Evolutionary conservation across 2,329 filamentous ascomycete species (phyloP), one percentile per base, ranked within the genome.

Genomic region (Aureobasidium zeae): DNA sequence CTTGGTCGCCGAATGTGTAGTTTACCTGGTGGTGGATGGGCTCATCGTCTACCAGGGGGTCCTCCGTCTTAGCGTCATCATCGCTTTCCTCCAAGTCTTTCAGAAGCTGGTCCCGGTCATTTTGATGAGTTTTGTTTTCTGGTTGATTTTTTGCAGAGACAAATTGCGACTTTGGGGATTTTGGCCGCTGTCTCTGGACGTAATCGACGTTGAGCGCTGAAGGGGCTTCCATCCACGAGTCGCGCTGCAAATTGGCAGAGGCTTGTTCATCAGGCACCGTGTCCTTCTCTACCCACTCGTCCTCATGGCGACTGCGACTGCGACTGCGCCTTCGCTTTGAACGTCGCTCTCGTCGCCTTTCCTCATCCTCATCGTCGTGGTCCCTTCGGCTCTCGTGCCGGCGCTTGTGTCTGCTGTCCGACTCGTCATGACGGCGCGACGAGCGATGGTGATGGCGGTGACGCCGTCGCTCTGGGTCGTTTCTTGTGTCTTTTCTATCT

Each of bases 221-320:
- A 0, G 89, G 87, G 0, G 82, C 82, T 48, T 87, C 81, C 91
- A 98, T 98, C 88, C 93, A 98, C 0, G 83, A 77, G 61, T 96
- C 91, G 50, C 93, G 77, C 52, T 79, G 73, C 22, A 80, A 55
- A 1, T 63, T 47, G 57, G 62, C 52, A 49, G 54, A 50, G 13
- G 57, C 56, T 47, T 63, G 59, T 24, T 63, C 56, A 43, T 70
- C 67, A n/a, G 69, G 51, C 5, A 61, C 57, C n/a, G 66, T 60
- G 31, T 68, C 65, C 54, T 64, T 74, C 52, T 66, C 63, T 8
- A 63, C 57, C 55, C 61, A 65, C 37, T 63, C 60, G 20, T 62
- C 58, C 11, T 59, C 55, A 7, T 64, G 55, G 55, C 48, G 55
- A 57, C 48, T 59, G 55, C 33, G 58, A 56, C n/a, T n/a, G 26